Percentiles rank a stretch among this genome's conserved stretches.
Evolutionary conservation across 2,329 filamentous ascomycete genomes (phyloP).

Genomic region (Monilinia laxa): DNA sequence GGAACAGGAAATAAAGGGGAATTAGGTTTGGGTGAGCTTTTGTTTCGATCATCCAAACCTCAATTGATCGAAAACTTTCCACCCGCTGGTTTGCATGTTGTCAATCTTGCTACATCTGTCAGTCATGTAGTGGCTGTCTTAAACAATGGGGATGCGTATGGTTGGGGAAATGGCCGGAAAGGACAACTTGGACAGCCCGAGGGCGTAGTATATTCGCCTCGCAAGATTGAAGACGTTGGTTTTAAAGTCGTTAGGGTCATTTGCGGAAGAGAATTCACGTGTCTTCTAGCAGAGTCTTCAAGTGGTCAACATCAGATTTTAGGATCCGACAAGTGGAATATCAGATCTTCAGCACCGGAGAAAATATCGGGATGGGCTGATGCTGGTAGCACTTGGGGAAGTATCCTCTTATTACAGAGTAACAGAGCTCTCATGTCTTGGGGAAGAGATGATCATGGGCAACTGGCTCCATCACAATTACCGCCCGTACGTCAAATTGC

Average conservation of each 20-base stretch:
- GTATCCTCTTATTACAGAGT: conserved; percentile 66
- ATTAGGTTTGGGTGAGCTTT: conserved; percentile 60
- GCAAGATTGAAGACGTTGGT: conserved; percentile 55
- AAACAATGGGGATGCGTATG: conserved; percentile 73
- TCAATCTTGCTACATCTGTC: conserved; percentile 70
- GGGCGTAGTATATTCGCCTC: conserved; percentile 57
- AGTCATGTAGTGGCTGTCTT: conserved; percentile 74
- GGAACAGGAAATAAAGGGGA: conserved; percentile 71
- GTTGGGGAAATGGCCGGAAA: conserved; percentile 86
- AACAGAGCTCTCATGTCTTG: conserved; percentile 66
- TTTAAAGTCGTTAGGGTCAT: conserved; percentile 68
- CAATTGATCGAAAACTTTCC: conserved; percentile 62
- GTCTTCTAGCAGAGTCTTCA: conserved; percentile 57
- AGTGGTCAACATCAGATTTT: conserved; percentile 64
- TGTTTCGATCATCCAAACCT: conserved; percentile 50
- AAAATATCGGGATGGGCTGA: conserved; percentile 60
- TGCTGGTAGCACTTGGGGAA: conserved; percentile 79
- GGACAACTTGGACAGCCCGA: conserved; percentile 71
- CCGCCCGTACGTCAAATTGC: conserved; percentile 64
- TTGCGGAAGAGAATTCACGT: conserved; percentile 85
- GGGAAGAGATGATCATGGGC: conserved; percentile 84
- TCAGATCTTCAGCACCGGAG: conserved; percentile 58
- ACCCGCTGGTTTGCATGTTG: conserved; percentile 55
- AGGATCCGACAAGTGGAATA: conserved; percentile 72
- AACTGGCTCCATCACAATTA: conserved; percentile 65